Base-by-base conservation (phyloP, 2,329 filamentous ascomycete species). In the Cordyceps militaris region DNA sequence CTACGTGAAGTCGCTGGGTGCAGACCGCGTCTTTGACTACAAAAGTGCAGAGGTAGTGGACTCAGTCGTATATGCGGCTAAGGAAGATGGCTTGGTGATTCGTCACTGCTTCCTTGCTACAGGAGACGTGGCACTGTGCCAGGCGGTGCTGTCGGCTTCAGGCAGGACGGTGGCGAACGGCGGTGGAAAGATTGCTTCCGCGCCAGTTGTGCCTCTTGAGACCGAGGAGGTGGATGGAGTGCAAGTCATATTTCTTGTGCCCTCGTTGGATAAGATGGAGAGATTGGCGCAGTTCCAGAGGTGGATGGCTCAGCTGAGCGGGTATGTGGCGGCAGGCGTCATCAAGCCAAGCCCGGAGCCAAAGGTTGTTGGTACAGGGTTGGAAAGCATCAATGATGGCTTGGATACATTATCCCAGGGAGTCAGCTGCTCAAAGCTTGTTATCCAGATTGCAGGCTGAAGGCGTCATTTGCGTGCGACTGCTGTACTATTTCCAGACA, bases 381-480 rank as follows among this genome's bases (percentile, higher is more conserved):
- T 77, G 52, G 65, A 58, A 6, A 63, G 64, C 42, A 65, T 78
- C 1, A 74, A 76, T 64, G 56, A 36, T 56, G 75, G 69, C n/a
- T 51, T 76, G 59, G 69, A 75, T 24, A 57, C 42, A 16, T 51
- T 77, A 14, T 58, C 60, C 1, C 56, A 30, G n/a, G 74, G 75
- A 0, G 73, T 77, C 13, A 77, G 74, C 46, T 75, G 74, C 60
- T 67, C 63, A 0, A 77, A 77, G 64, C 66, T 77, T 57, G 66
- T 77, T 38, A 62, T 76, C 50, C 70, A 77, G 57, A 32, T 76
- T 64, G 60, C 59, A 0, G 65, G 70, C 50, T 75, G 34, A 66
- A 28, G 6, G 28, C 5, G 10, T 6, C 10, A 32, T 6, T 6
- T 6, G 28, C 28, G n/a, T n/a, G n/a, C n/a, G n/a, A n/a, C n/a